Evolutionary conservation across 495 filamentous ascomycete genomes (phyloP), one percentile per base, ranked within the genome.

Genomic region (Echria macrotheca): DNA sequence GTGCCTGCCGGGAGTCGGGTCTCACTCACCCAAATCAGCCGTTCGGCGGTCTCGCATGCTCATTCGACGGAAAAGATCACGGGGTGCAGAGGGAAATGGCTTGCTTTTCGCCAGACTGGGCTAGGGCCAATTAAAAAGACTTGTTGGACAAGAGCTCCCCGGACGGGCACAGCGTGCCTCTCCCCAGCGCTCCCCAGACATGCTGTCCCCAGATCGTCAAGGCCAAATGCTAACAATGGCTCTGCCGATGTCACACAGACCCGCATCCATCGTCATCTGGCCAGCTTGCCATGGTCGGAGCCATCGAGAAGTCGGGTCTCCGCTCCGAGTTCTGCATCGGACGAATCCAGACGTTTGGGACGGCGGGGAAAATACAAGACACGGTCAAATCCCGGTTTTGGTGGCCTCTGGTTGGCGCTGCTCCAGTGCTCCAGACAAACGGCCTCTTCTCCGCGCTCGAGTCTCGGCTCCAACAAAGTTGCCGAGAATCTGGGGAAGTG

Each of bases 41-140:
- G 44, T 48, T n/a, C 44, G 15, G 38, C 23, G 40, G 38, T 22
- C 23, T 14, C 37, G 17, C 51, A 22, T 25, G 17, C 51, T 41
- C 44, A 53, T 53, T 53, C 51, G 51, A 53, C 29, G 44, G 44
- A 48, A 42, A 41, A 43, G 51, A 39, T 53, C 51, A 53, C 51
- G 51, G 19, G 51, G 44, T 26, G 29, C 46, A 39, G 29, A 26
- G 32, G 40, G 48, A 48, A 38, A 32, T 48, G 29, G 51, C 37
- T 48, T 47, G 14, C 37, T 29, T 29, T 28, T 47, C 33, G 31
- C 50, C 40, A 45, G 42, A 33, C 32, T 17, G 14, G 19, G 36
- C 43, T 47, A 39, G 36, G 22, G 22, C 38, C 44, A 48, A 31
- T 44, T 29, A 38, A 39, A 38, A 46, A n/a, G 6, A 21, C 14